A percentile compares a stretch with the other conserved stretches of the same genome.
Evolutionary conservation across 1,284 basidiomycete genomes (phyloP).

Genomic region (Tranzscheliella williamsii): DNA sequence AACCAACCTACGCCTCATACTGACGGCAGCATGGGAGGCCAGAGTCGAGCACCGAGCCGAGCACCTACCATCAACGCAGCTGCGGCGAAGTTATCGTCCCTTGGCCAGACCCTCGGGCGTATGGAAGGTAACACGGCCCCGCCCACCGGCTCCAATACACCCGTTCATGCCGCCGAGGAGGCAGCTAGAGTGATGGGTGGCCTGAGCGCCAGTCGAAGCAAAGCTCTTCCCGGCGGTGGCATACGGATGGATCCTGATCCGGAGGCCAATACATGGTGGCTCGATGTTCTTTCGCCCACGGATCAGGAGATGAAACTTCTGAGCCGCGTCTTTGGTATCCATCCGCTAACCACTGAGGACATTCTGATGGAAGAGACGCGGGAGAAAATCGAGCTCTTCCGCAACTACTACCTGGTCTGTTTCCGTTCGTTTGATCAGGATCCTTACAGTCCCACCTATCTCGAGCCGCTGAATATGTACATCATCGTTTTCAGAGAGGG

Average conservation of each 20-base stretch:
- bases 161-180: conserved; percentile 17
- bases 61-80: conserved; percentile 34
- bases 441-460: conserved; percentile 92
- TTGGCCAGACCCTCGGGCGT: conserved; percentile 23
- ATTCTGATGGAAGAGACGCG: conserved; percentile 99
- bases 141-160: conserved; percentile 49
- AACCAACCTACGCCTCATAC: conserved; percentile 22
- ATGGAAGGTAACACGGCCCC: conserved; percentile 51
- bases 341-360: conserved; percentile 98
- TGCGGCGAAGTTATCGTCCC: conserved; percentile 31
- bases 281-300: conserved; percentile 90
- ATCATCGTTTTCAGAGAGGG: conserved; percentile 98
- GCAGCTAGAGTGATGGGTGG: conserved; percentile 15
- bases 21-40: conserved; percentile 11
- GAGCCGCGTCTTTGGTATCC: conserved; percentile 78
- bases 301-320: conserved; percentile 98
- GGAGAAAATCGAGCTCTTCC: conserved; percentile 98
- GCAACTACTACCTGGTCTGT: conserved; percentile 98
- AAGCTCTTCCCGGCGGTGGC: conserved; percentile 48
- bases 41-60: conserved; percentile 36
- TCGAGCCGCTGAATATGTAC: conserved; percentile 99
- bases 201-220: conserved; percentile 20
- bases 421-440: conserved; percentile 99
- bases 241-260: conserved; percentile 58
- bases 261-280: conserved; percentile 92